phyloP scores from a whole-genome alignment of 495 filamentous ascomycete species.

The Rhypophila decipiens region DNA sequence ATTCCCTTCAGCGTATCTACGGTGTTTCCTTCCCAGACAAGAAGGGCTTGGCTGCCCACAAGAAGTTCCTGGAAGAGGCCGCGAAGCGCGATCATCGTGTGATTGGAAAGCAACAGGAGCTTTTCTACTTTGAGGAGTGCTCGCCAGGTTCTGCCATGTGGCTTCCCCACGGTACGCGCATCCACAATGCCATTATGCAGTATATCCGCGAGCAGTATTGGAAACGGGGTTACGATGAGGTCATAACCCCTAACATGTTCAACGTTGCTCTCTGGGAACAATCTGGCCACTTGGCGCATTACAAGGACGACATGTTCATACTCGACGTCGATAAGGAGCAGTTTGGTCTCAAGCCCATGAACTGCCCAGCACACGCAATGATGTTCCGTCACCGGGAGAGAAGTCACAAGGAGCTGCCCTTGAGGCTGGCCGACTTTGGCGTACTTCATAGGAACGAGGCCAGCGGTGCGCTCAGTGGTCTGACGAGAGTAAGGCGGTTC shows the following conservation, averaged over 20 bases:
- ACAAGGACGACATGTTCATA: constrained; percentile 95
- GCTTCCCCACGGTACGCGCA: constrained; percentile 83
- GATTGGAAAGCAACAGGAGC: constrained; percentile 89
- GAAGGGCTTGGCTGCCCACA: constrained; percentile 81
- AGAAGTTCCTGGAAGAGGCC: constrained; percentile 91
- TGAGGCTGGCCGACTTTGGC: constrained; percentile 90
- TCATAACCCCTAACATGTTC: constrained; percentile 94
- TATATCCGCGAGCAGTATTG: constrained; percentile 85
- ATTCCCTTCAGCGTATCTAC: constrained; percentile 91
- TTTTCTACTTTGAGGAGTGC: constrained; percentile 91
- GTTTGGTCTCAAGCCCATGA: constrained; percentile 93
- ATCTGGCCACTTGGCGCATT: constrained; percentile 92
- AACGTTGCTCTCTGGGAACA: constrained; percentile 86
- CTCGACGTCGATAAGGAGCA: constrained; percentile 85
- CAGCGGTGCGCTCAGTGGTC: constrained; percentile 80
- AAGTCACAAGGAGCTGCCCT: constrained; percentile 84
- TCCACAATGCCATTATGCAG: constrained; percentile 79
- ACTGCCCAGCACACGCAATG: constrained; percentile 61
- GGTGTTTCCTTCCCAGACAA: constrained; percentile 97
- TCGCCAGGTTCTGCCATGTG: constrained; percentile 93
- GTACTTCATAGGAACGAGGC: constrained; percentile 93
- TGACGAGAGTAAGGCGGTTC: constrained; percentile 89
- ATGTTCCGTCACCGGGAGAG: constrained; percentile 43
- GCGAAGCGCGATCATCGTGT: constrained; percentile 89
- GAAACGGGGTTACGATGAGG: constrained; percentile 90